Evolutionary conservation across 495 filamentous ascomycete species (phyloP), one percentile per base, ranked within the genome.

Genomic region (Saxophila tyrrhenica): DNA sequence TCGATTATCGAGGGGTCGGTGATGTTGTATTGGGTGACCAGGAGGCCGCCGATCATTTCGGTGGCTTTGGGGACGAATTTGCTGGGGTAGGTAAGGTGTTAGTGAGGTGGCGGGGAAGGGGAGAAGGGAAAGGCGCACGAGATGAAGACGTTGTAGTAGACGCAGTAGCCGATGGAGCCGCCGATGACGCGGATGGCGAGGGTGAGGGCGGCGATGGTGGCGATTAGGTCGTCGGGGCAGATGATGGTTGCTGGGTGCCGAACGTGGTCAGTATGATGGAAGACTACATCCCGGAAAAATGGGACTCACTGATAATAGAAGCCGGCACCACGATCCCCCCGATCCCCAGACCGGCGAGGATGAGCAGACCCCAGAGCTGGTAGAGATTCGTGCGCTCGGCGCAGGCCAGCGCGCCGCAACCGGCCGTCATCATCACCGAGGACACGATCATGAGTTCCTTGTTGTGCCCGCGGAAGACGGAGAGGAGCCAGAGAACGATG

Each of bases 301-400:
- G 15, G 41, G 17, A 54, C 56, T 54, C 35, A 59, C 56, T 81
- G 41, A 85, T 83, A 59, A 84, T 82, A 0, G 78, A 81, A 10
- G 82, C 81, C 0, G 82, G 84, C 15, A 87, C 82, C 13, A 86
- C 80, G 35, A 88, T 84, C 3, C 83, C 84, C 16, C 84, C 84
- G 20, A 87, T 84, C 17, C 84, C 84, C 5, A 87, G 68, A 22
- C 81, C 80, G 11, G 83, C 81, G 22, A 87, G 62, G 48, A 78
- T 66, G 45, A 87, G 71, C 43, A 87, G 66, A 23, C 72, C 77
- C 71, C 81, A 87, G 16, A 86, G 67, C 22, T 72, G 65, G 47
- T 75, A 63, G 41, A 86, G 69, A 58, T 86, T 86, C 67, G 85
- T 77, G 5, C 65, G 42, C 1, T 69, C 66, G 9, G 75, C 78